phyloP scores from a whole-genome alignment of 2,329 filamentous ascomycete genomes.

The Arthroderma sp. region DNA sequence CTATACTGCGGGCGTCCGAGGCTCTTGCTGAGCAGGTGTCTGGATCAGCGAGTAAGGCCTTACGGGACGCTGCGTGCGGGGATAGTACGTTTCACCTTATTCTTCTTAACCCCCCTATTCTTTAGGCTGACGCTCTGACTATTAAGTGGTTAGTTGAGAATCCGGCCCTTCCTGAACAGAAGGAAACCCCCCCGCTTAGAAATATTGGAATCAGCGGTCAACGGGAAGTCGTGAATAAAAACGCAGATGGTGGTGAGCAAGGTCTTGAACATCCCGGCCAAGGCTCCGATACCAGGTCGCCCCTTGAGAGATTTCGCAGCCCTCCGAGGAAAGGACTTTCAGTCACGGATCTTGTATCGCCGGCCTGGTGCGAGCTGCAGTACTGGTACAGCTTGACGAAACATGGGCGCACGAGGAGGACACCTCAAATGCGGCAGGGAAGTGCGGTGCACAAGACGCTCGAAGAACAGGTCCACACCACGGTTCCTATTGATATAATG shows the following conservation, averaged over 20 bases:
- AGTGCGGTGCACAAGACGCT: slow-evolving; percentile 66
- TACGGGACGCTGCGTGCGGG: too few species aligned
- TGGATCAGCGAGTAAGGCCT: too few species aligned
- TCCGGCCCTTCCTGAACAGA: slow-evolving; percentile 24
- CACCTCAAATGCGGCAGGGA: slow-evolving; percentile 72
- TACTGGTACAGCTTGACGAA: slow-evolving; percentile 76
- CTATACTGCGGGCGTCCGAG: too few species aligned
- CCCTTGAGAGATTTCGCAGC: slow-evolving; percentile 65
- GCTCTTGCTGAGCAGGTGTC: too few species aligned
- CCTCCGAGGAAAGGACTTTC: slow-evolving; percentile 66
- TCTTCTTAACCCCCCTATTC: too few species aligned
- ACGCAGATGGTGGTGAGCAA: slow-evolving; percentile 3
- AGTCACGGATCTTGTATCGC: slow-evolving; percentile 76
- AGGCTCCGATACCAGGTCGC: slow-evolving; percentile 34
- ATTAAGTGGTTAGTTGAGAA: slow-evolving; percentile 49
- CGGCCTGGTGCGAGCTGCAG: slow-evolving; percentile 92
- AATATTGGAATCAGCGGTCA: slow-evolving; percentile 12
- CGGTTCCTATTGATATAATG: slow-evolving; percentile 56
- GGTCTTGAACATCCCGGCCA: slow-evolving; percentile 2
- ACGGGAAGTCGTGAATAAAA: slow-evolving; percentile 12
- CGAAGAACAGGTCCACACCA: slow-evolving; percentile 72
- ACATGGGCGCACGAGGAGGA: slow-evolving; percentile 61
- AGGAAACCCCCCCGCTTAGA: slow-evolving; percentile 21
- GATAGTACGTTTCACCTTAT: too few species aligned
- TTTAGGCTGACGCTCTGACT: slow-evolving; percentile 43